Base-by-base conservation (phyloP, 441 rosid genomes). In the Melastoma candidum region DNA sequence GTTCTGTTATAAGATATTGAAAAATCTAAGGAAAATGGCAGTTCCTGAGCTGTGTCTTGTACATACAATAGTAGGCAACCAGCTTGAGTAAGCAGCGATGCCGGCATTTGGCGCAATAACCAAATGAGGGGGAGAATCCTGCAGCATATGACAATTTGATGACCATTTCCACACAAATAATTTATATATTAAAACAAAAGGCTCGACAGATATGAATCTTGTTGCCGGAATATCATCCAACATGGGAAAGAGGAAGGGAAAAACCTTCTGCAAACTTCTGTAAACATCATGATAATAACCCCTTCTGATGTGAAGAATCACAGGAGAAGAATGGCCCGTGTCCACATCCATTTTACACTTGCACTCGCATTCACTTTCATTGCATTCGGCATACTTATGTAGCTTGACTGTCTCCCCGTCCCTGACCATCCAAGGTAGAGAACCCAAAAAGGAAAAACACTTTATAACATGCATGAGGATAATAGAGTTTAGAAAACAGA, bases 61-160 rank as follows among this genome's bases (percentile, higher is more conserved):
- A 72, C 90, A 11, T 76, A 90, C 97, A 63, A 85, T 60, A 62
- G 96, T 92, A n/a, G 85, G 82, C 51, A 79, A 59, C 97, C 97
- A 92, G 67, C 83, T 82, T 1, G 92, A 70, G 62, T 82, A 88
- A 56, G 97, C 97, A 62, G 90, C 90, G 51, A 92, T 49, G 52
- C 95, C 96, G 12, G 92, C 97, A 71, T 92, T 92, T 47, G 83
- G 92, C 66, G 86, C 94, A 59, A 92, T 74, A 57, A 92, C 53
- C 57, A 87, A 54, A 66, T 87, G 77, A 60, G 93, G 95, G 65
- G 62, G 65, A 17, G 22, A 17, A 17, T 17, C 22, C 22, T 90
- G 79, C 48, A 57, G 57, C 17, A 53, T 13, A 59, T 52, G 25
- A 17, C 59, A 3, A 13, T 46, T 26, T 24, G 29, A 41, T 53